phyloP scores from a whole-genome alignment of 768 basidiomycete genomes.

The Hygrocybe punicea region DNA sequence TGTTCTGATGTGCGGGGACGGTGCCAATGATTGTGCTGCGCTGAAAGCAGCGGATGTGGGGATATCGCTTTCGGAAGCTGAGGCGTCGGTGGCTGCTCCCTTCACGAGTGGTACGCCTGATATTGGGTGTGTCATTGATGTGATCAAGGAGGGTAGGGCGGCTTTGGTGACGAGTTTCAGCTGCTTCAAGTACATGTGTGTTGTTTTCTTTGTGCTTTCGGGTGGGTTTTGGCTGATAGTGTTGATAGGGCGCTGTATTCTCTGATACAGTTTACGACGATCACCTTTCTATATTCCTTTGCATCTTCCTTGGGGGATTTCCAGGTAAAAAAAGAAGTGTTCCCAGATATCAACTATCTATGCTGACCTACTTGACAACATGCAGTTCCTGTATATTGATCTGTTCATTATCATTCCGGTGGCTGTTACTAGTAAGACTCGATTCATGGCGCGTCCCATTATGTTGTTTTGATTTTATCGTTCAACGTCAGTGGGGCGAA shows the following conservation, averaged over 20 bases:
- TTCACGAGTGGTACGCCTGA: slow-evolving; percentile 94
- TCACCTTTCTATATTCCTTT: slow-evolving; percentile 93
- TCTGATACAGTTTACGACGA: slow-evolving; percentile 97
- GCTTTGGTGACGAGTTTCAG: slow-evolving; percentile 97
- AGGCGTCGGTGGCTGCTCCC: slow-evolving; percentile 96
- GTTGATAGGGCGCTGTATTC: slow-evolving; percentile 91
- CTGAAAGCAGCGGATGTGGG: slow-evolving; percentile 98
- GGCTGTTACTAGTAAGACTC: slow-evolving; percentile 84
- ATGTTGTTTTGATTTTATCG: neutral
- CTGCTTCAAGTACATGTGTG: slow-evolving; percentile 99
- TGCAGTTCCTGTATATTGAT: slow-evolving; percentile 93
- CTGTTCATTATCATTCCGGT: slow-evolving; percentile 97
- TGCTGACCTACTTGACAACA: slow-evolving; percentile 13
- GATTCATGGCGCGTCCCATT: slow-evolving; percentile 1
- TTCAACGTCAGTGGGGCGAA: slow-evolving; percentile 96
- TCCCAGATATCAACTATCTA: slow-evolving; percentile 1
- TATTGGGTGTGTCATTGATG: slow-evolving; percentile 92
- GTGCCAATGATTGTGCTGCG: slow-evolving; percentile 98
- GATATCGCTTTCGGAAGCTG: slow-evolving; percentile 93
- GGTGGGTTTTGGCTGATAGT: slow-evolving; percentile 13
- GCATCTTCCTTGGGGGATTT: slow-evolving; percentile 96
- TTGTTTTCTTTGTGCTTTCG: no score
- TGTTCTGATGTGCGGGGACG: slow-evolving; percentile 97
- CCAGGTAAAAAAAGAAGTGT: slow-evolving; percentile 55
- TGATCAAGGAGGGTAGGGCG: slow-evolving; percentile 94